Evolutionary conservation across 169 alveolate genomes (phyloP).

Genomic region (Babesia bigemina): DNA sequence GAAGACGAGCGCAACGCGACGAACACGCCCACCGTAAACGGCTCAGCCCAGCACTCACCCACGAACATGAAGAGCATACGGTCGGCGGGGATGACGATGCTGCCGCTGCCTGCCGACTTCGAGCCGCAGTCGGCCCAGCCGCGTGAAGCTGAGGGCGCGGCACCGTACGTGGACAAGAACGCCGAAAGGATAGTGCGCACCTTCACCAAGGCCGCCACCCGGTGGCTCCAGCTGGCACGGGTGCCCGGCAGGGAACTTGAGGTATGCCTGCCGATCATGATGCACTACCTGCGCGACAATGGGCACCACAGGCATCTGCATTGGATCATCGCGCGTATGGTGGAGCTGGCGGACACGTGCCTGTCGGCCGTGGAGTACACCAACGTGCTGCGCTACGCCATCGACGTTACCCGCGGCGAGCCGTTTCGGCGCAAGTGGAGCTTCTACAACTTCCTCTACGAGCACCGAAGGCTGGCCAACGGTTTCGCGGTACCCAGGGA

Average conservation of each 20-base stretch:
- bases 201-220: constrained; percentile 3
- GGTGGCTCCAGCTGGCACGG: background rate
- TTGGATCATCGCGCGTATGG: background rate
- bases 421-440: constrained; percentile 24
- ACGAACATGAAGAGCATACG: no score
- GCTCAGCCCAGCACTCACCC: background rate
- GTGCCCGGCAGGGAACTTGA: constrained; percentile 11
- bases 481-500: background rate
- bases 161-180: constrained; percentile 6
- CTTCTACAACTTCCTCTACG: constrained; percentile 31
- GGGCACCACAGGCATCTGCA: constrained; percentile 6
- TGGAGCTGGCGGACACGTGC: background rate
- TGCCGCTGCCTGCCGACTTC: no score
- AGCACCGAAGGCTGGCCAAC: background rate
- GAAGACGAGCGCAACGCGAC: background rate
- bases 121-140: background rate
- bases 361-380: background rate
- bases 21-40: background rate
- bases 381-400: constrained; percentile 13
- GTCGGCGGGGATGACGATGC: no score
- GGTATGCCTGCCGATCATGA: constrained; percentile 2
- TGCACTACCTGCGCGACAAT: constrained; percentile 17
- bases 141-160: background rate
- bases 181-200: constrained; percentile 9
- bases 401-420: constrained; percentile 10